phyloP scores from a whole-genome alignment of 257 asterid genomes.

The Plantago elongata region DNA sequence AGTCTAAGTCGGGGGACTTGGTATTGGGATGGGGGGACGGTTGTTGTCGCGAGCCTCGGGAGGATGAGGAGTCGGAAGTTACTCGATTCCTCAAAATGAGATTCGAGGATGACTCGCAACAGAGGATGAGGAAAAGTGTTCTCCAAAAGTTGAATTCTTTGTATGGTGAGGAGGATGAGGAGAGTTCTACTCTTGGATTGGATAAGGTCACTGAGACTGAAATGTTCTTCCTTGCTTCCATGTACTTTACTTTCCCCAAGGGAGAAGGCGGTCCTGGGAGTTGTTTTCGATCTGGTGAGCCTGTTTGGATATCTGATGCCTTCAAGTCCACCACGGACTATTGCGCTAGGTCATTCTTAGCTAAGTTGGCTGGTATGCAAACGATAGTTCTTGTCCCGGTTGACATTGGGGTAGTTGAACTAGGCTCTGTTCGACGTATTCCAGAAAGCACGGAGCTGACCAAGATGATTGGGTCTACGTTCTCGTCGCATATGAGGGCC shows the following conservation, averaged over 20 bases:
- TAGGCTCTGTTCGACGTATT: slow-evolving; percentile 74
- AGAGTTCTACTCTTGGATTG: slow-evolving; percentile 75
- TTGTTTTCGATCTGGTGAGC: slow-evolving; percentile 61
- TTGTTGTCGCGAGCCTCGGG: slow-evolving; percentile 81
- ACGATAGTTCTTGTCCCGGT: slow-evolving; percentile 86
- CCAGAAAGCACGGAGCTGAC: slow-evolving; percentile 60
- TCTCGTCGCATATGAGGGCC: slow-evolving; percentile 37
- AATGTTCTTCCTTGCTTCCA: slow-evolving; percentile 92
- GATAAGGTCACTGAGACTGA: slow-evolving; percentile 94
- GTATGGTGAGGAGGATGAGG: slow-evolving; percentile 84
- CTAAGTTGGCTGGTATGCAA: slow-evolving; percentile 81
- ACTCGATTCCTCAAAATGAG: slow-evolving; percentile 44
- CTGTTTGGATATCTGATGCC: slow-evolving; percentile 61
- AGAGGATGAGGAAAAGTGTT: slow-evolving; percentile 86
- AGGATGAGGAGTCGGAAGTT: slow-evolving; percentile 57
- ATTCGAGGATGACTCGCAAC: slow-evolving; percentile 68
- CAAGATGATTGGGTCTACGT: slow-evolving; percentile 47
- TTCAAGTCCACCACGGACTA: slow-evolving; percentile 44
- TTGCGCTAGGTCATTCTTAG: slow-evolving; percentile 78
- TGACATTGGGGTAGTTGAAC: slow-evolving; percentile 81
- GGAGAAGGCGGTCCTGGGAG: slow-evolving; percentile 93
- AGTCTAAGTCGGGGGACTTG: slow-evolving; percentile 80
- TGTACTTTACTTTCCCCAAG: slow-evolving; percentile 82
- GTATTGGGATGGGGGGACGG: slow-evolving; percentile 99
- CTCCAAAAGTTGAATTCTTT: slow-evolving; percentile 66